Conservation (phyloP, 139 green algal genomes). For the Micractinium conductrix region DNA sequence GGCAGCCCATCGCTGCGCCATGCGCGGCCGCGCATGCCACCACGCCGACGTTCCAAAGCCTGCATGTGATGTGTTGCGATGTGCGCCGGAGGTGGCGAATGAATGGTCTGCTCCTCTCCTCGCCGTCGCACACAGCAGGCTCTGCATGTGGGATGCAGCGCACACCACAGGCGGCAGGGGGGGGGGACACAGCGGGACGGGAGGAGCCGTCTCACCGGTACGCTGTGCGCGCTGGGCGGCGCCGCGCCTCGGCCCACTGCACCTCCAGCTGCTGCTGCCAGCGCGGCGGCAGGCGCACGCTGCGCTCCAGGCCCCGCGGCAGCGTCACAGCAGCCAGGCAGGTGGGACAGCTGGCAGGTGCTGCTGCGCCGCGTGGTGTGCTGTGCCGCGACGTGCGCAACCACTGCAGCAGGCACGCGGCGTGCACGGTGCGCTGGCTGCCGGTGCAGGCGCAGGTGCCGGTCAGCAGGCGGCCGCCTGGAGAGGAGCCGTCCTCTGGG, state of each 20-base stretch:
- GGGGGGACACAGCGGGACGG: neutral
- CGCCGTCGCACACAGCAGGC: neutral
- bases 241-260: neutral
- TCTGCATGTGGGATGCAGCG: neutral
- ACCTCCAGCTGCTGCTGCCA: neutral
- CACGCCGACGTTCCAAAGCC: neutral
- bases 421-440: neutral
- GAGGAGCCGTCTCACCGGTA: neutral
- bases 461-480: neutral
- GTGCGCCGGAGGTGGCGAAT: neutral
- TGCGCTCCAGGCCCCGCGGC: neutral
- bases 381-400: no score
- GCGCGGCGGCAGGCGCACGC: neutral
- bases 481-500: no score
- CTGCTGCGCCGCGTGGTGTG: no score
- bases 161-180: no score
- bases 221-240: neutral
- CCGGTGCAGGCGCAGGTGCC: neutral
- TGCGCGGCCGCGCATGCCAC: neutral
- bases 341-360: neutral
- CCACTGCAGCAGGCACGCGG: neutral
- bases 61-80: no score
- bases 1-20: neutral
- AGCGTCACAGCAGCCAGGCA: neutral
- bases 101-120: no score